Evolutionary conservation across 345 rosid genomes (phyloP), one percentile per base, ranked within the genome.

Genomic region (Camelina sativa): DNA sequence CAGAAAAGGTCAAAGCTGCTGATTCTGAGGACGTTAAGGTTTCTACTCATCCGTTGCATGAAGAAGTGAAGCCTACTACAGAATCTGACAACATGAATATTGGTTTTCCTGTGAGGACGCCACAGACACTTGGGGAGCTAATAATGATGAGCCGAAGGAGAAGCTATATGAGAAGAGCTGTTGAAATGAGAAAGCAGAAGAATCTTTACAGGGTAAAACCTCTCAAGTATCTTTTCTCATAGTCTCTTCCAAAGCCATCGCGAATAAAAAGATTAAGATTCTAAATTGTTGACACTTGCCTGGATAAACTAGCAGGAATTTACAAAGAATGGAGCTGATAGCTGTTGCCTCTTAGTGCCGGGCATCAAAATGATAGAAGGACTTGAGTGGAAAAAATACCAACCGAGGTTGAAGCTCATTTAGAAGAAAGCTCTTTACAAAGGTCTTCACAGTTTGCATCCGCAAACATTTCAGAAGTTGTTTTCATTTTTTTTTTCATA

Each of bases 61-160:
- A 76, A 28, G 64, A 54, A 55, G 47, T 51, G 54, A 73, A 78
- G 78, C 44, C 41, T 16, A 70, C 65, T 4, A 69, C 41, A 72
- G 64, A 25, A 40, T 20, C 74, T 19, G 78, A 73, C 51, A 73
- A 69, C 47, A 56, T 67, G 41, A 68, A 58, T 11, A 67, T 73
- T 35, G 73, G 77, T 2, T 71, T 19, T 40, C 23, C 66, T 63
- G 61, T 83, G 59, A 89, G 86, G 74, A 80, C 46, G 68, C 81
- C 92, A 5, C 73, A 80, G 43, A 94, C 96, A 62, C 97, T 94
- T 0, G 91, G 87, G 71, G 97, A 91, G 81, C 77, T 89, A 72
- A 91, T 91, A 78, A 84, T 89, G 96, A 82, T 87, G 88, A 88
- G 93, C 80, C 80, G 87, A 30, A 86, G 87, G 86, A 86, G 83